phyloP scores from a whole-genome alignment of 352 stramenopile genomes.

The Phytophthora ohioensis region DNA sequence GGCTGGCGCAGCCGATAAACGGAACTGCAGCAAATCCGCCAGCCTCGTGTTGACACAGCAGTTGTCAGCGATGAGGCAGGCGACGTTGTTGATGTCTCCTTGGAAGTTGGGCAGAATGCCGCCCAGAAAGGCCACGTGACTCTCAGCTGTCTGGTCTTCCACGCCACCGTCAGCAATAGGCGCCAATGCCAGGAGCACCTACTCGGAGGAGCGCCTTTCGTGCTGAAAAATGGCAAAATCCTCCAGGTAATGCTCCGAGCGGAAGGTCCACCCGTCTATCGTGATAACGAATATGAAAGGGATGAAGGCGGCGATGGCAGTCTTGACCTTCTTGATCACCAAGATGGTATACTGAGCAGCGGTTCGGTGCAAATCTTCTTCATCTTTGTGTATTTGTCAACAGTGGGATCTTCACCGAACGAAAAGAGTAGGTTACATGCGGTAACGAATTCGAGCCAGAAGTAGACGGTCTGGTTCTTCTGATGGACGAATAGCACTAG shows the following conservation, averaged over 20 bases:
- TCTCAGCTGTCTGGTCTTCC: not conserved
- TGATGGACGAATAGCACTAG: constrained; percentile 8
- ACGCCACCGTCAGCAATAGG: not conserved
- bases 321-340: constrained; percentile 1
- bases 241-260: constrained; percentile 6
- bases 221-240: constrained; percentile 6
- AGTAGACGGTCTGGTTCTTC: constrained; percentile 17
- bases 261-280: not conserved
- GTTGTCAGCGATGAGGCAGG: constrained; percentile 1
- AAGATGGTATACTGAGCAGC: constrained; percentile 1
- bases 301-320: not conserved
- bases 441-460: constrained; percentile 11
- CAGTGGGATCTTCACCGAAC: constrained; percentile 6
- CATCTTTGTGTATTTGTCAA: constrained; percentile 11
- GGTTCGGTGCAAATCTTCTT: constrained; percentile 8
- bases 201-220: not conserved
- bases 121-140: not conserved
- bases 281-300: constrained; percentile 2
- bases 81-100: not conserved
- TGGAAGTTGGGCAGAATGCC: not conserved
- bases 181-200: not conserved
- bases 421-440: not conserved
- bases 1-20: constrained; percentile 8
- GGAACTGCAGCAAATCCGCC: constrained; percentile 1
- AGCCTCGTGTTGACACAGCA: constrained; percentile 8